Evolutionary conservation across 2,329 filamentous ascomycete species (phyloP), one percentile per base, ranked within the genome.

Genomic region (Colletotrichum lini): DNA sequence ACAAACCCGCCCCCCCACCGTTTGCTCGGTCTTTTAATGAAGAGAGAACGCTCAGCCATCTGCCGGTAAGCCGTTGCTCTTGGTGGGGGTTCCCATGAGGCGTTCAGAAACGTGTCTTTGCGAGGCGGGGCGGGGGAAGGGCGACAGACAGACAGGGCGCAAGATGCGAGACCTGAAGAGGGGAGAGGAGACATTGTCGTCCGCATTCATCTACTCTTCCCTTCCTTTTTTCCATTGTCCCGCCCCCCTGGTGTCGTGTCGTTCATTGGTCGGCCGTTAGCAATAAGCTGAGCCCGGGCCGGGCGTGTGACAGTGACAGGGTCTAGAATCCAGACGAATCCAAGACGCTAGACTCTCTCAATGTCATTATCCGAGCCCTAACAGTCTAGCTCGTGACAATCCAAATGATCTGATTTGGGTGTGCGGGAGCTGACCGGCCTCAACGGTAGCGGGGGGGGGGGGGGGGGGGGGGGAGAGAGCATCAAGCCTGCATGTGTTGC

Each of bases 281-380:
- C 38, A 59, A 23, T 30, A 30, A 30, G 26, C 26, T 30, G 26
- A 30, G 26, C 26, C 26, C 26, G 26, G 26, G 26, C 52, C 62
- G 64, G 62, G 52, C 52, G 30, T 9, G 30, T 53, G 45, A 68
- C 47, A 45, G 57, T 45, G 68, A 59, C 68, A 68, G 68, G 64
- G 68, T 15, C 64, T 47, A 44, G 57, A 62, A 52, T 57, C 42
- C 44, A 58, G 40, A 62, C 65, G 65, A 63, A 49, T 53, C 45
- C 38, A 49, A 35, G 26, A 63, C 68, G 53, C 68, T 57, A 59
- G 18, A 35, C 30, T 35, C 26, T 71, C n/a, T 18, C 67, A 59
- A 54, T 57, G 65, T 71, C 68, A 68, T 53, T 71, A 68, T 71
- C 68, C 68, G 68, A 68, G 68, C 65, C 68, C 65, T 68, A 59